Percentiles rank a stretch among this genome's conserved stretches.
Conservation (phyloP, 2,329 filamentous ascomycete genomes). For the Penicillium freii region DNA sequence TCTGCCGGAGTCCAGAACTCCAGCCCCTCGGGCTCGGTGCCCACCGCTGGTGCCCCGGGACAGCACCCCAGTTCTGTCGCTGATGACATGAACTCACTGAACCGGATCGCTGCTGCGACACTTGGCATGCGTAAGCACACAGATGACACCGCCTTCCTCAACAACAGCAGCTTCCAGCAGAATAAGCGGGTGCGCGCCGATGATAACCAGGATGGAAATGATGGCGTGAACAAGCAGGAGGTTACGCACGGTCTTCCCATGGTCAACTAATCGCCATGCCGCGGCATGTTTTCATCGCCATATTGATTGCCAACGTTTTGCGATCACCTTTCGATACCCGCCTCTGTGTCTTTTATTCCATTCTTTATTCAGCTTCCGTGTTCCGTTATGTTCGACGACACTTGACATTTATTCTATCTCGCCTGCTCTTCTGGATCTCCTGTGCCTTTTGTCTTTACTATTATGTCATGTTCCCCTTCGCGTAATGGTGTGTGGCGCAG, state of each 20-base stretch:
- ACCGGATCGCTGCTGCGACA: constrained; percentile 45
- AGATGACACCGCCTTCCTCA: constrained; percentile 38
- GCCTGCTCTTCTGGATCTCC: constrained; percentile 4
- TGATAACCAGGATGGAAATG: constrained; percentile 28
- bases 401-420: background rate
- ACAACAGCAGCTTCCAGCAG: constrained; percentile 33
- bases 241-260: constrained; percentile 29
- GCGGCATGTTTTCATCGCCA: background rate
- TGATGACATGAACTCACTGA: constrained; percentile 44
- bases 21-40: constrained; percentile 17
- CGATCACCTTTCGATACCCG: constrained; percentile 14
- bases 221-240: constrained; percentile 30
- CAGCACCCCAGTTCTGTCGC: constrained; percentile 30
- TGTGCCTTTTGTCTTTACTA: background rate
- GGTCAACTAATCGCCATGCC: background rate
- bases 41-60: constrained; percentile 26
- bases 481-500: constrained; percentile 22
- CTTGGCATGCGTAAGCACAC: constrained; percentile 46
- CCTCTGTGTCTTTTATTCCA: background rate
- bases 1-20: constrained; percentile 24
- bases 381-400: background rate
- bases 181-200: constrained; percentile 34
- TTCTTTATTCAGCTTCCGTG: constrained; percentile 1
- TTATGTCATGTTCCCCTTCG: constrained; percentile 1
- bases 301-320: constrained; percentile 5